phyloP scores from a whole-genome alignment of 495 filamentous ascomycete genomes.

The Cercophora samala region DNA sequence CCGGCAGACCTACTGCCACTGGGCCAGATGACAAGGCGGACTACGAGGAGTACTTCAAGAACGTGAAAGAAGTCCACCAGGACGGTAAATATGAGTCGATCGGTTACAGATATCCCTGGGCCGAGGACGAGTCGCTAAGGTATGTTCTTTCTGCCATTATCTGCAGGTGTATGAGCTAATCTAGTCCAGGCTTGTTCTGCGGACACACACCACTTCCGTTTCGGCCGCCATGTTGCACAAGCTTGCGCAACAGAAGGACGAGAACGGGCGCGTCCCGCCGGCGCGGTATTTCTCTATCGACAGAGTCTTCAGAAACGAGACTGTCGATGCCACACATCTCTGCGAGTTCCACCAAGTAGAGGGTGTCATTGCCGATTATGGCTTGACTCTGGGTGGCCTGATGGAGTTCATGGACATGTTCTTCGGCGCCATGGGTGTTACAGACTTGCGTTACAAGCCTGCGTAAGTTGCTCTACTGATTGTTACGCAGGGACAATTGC shows the following conservation, averaged over 20 bases:
- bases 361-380: slow-evolving; percentile 95
- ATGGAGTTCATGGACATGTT: slow-evolving; percentile 97
- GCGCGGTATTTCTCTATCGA: slow-evolving; percentile 97
- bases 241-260: slow-evolving; percentile 62
- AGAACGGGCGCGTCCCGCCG: slow-evolving; percentile 54
- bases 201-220: slow-evolving; percentile 93
- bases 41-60: slow-evolving; percentile 83
- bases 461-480: slow-evolving; percentile 15
- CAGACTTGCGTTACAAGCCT: slow-evolving; percentile 78
- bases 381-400: slow-evolving; percentile 81
- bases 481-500: not conserved
- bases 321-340: slow-evolving; percentile 92
- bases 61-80: slow-evolving; percentile 76
- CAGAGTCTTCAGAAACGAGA: slow-evolving; percentile 83
- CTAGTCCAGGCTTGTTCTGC: slow-evolving; percentile 65
- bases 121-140: slow-evolving; percentile 74
- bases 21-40: slow-evolving; percentile 63
- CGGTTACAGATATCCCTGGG: slow-evolving; percentile 93
- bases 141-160: not conserved
- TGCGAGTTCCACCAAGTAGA: slow-evolving; percentile 99
- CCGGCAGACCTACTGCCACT: slow-evolving; percentile 63
- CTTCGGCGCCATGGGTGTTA: slow-evolving; percentile 92
- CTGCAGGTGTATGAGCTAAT: not conserved
- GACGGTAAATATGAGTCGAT: slow-evolving; percentile 88
- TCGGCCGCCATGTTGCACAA: slow-evolving; percentile 86